Percentiles rank a stretch among this genome's conserved stretches.
Evolutionary conservation across 192 early-diverging fungal genomes (phyloP).

Genomic region (Rhizoclosmatium globosum): DNA sequence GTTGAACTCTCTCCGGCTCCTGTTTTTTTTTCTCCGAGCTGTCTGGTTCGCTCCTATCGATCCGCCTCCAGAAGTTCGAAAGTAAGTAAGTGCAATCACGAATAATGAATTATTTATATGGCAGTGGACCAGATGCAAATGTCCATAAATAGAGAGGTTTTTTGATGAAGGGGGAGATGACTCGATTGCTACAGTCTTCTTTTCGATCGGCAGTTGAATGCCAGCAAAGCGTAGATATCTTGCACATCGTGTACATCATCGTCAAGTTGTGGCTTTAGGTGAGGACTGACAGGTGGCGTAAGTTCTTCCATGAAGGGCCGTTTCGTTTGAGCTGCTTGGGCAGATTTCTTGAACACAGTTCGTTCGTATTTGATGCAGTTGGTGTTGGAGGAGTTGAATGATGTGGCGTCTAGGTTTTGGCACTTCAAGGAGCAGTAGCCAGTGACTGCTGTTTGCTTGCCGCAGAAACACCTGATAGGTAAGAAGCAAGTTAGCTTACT

Average conservation of each 20-base stretch:
- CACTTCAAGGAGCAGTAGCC: not conserved
- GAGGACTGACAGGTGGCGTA: not conserved
- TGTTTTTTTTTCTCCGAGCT: not conserved
- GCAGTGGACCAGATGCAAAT: not conserved
- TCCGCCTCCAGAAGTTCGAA: not conserved
- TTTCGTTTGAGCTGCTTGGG: not conserved
- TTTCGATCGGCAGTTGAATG: not conserved
- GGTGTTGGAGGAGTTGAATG: not conserved
- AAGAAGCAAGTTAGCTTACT: not conserved
- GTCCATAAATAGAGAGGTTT: not conserved
- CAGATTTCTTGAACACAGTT: not conserved
- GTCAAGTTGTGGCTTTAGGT: not conserved
- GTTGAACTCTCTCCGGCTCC: not conserved
- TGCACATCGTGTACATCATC: not conserved
- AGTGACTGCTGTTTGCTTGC: not conserved
- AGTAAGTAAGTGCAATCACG: not conserved
- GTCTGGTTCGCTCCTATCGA: not conserved
- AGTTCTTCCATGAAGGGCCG: not conserved
- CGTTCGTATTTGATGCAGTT: not conserved
- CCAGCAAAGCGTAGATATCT: not conserved
- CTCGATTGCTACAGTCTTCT: not conserved
- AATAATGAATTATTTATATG: not conserved
- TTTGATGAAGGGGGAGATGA: too few species aligned
- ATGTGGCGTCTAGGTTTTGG: not conserved
- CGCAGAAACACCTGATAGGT: not conserved